Base-by-base conservation (phyloP, 306 rosid genomes). In the Vigna mungo region DNA sequence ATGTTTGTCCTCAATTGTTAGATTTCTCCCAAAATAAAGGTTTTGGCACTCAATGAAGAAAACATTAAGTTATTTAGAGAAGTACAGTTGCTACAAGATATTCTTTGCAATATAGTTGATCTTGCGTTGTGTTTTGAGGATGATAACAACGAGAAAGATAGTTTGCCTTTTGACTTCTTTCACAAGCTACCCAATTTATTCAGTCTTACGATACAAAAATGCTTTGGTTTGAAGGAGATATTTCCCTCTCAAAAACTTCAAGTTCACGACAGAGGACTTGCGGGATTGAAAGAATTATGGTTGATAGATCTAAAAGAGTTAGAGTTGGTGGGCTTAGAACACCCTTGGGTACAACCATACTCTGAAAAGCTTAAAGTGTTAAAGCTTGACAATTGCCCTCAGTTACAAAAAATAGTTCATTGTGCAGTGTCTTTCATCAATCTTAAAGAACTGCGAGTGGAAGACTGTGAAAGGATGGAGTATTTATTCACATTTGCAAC, bases 401-500 rank as follows among this genome's bases (percentile, higher is more conserved):
- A 1, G 1, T 7, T 36, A 36, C 7, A 36, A 36, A 36, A 36
- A 36, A 0, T 36, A 36, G 39, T 36, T 36, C 6, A 6, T 6
- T 36, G 7, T 36, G 39, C 39, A 36, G 39, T 36, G 39, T 36
- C 44, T 39, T 9, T 39, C 44, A 39, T 39, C 2, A 39, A 7
- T 39, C 44, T 39, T 7, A 8, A 9, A 39, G 12, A 58, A 3
- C 5, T 58, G 18, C 0, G 0, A 4, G n/a, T 58, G 37, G 0
- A 0, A 3, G 0, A 0, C 37, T 58, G 64, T 2, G 0, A 5
- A 5, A 25, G 37, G 64, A 23, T 58, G 72, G 43, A 51, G 10
- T 75, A 13, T 53, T 30, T 81, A 47, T 53, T 81, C 60, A 17
- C 81, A 51, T 39, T 8, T 15, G 52, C 76, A 36, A 69, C 53